Conservation (phyloP, 805 yeast genomes). For the Alloascoidea africana region DNA sequence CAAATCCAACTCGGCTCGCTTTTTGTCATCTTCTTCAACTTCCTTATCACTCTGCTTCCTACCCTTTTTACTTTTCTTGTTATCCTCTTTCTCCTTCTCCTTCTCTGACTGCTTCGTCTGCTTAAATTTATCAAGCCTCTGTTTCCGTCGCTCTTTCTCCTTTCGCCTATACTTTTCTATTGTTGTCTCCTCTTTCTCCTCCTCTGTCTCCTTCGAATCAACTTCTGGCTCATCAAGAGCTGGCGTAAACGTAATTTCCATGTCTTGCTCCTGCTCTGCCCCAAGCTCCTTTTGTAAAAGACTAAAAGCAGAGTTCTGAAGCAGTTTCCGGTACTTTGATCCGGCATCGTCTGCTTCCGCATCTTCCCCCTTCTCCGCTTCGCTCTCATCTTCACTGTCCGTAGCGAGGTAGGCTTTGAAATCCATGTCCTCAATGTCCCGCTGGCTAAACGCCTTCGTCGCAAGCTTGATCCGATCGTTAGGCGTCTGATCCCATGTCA, state of each 20-base stretch:
- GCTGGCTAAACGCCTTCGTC: constrained; percentile 69
- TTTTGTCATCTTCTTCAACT: constrained; percentile 22
- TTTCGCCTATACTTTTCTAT: constrained; percentile 71
- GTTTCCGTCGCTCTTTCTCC: constrained; percentile 84
- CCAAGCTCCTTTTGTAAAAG: constrained; percentile 8
- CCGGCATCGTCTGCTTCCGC: constrained; percentile 13
- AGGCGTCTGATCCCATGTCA: constrained; percentile 99
- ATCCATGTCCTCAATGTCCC: constrained; percentile 54
- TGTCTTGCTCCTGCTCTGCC: constrained; percentile 20
- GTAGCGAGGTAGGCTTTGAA: constrained; percentile 85
- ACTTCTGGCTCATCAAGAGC: constrained; percentile 40
- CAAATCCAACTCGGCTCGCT: constrained; percentile 60
- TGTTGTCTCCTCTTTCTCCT: constrained; percentile 48
- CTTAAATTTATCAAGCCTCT: constrained; percentile 29
- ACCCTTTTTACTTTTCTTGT: constrained; percentile 6
- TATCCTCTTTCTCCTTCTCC: constrained; percentile 6
- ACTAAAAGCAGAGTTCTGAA: constrained; percentile 33
- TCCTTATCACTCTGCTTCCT: constrained; percentile 12
- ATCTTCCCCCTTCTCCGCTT: constrained; percentile 21
- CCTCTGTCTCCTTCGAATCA: constrained; percentile 18
- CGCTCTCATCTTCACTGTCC: constrained; percentile 44
- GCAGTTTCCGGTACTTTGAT: constrained; percentile 38
- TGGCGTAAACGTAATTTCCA: constrained; percentile 94
- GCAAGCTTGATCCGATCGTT: constrained; percentile 69
- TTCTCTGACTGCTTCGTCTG: constrained; percentile 12